phyloP scores from a whole-genome alignment of 805 yeast species.

The Zygoascus ofunaensis region DNA sequence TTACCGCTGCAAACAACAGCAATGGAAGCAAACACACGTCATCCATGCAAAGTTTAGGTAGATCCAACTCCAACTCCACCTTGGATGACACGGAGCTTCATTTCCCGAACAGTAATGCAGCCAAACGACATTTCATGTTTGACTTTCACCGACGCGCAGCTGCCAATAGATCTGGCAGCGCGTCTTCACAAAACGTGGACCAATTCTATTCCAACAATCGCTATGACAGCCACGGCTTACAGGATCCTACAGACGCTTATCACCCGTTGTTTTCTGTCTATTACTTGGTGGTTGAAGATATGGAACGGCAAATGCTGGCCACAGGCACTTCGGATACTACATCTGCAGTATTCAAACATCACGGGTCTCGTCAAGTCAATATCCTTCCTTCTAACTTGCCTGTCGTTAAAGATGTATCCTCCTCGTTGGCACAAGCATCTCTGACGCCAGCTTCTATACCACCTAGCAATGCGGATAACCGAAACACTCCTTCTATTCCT shows the following conservation, averaged over 20 bases:
- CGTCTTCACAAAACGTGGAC: constrained; percentile 5
- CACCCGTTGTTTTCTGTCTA: constrained; percentile 87
- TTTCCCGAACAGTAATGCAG: constrained; percentile 5
- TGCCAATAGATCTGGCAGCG: not conserved
- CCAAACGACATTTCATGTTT: constrained; percentile 11
- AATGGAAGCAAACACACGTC: too few relatives aligned
- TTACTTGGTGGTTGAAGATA: constrained; percentile 76
- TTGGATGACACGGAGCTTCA: not conserved
- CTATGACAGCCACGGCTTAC: constrained; percentile 27
- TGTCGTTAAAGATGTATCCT: not conserved
- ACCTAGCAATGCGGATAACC: not conserved
- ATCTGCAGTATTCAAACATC: constrained; percentile 3
- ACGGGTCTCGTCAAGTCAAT: constrained; percentile 17
- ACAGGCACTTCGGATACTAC: not conserved
- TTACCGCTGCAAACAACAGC: not conserved
- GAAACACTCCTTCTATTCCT: not conserved
- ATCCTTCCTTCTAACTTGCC: constrained; percentile 1
- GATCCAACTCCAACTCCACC: not conserved
- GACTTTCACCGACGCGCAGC: constrained; percentile 20
- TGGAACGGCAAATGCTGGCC: constrained; percentile 42
- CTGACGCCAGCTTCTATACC: too few relatives aligned
- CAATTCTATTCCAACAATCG: not conserved
- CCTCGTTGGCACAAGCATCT: too few relatives aligned
- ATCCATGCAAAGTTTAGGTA: not conserved
- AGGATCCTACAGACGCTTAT: constrained; percentile 75